These are phyloP conservation scores for Myochromella boudieri DNA, from an alignment of 768 basidiomycete genomes.

Conservation along the genomic window DNA sequence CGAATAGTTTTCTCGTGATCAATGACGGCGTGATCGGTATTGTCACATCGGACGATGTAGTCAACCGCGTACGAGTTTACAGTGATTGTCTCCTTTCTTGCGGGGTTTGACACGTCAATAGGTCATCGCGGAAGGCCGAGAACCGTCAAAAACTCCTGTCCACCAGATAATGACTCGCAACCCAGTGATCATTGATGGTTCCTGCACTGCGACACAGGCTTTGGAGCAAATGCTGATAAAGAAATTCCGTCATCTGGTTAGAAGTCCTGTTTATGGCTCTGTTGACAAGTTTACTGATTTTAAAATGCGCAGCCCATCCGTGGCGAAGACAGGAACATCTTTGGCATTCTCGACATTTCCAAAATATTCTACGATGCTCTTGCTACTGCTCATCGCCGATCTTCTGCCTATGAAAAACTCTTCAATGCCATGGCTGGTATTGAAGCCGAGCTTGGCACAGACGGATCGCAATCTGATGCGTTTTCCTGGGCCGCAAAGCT, in stretches of 20 bases:
- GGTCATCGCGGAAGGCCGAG: constrained; percentile 6
- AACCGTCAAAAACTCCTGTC: constrained; percentile 2
- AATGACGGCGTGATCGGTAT: constrained; percentile 1
- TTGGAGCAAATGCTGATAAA: constrained; percentile 4
- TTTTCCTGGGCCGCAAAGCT: constrained; percentile 3
- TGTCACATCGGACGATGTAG: constrained; percentile 6
- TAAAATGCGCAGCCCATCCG: constrained; percentile 2
- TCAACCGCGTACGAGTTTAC: neutral
- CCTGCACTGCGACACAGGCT: neutral
- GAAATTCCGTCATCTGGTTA: constrained; percentile 7
- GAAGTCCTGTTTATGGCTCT: neutral
- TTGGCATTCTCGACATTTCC: neutral
- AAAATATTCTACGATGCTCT: constrained; percentile 6
- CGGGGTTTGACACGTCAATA: neutral
- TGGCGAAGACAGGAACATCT: neutral
- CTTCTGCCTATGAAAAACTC: neutral
- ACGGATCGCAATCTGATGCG: neutral
- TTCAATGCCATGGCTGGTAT: constrained; percentile 4
- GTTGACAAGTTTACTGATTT: neutral
- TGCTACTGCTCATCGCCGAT: neutral
- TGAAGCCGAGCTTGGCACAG: neutral
- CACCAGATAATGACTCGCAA: constrained; percentile 10
- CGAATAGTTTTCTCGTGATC: constrained; percentile 1
- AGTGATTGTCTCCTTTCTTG: too few species aligned
- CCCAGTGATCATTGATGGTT: neutral